These are phyloP conservation scores for Xylaria grammica DNA, from an alignment of 495 filamentous ascomycete species.

Conservation along the genomic window DNA sequence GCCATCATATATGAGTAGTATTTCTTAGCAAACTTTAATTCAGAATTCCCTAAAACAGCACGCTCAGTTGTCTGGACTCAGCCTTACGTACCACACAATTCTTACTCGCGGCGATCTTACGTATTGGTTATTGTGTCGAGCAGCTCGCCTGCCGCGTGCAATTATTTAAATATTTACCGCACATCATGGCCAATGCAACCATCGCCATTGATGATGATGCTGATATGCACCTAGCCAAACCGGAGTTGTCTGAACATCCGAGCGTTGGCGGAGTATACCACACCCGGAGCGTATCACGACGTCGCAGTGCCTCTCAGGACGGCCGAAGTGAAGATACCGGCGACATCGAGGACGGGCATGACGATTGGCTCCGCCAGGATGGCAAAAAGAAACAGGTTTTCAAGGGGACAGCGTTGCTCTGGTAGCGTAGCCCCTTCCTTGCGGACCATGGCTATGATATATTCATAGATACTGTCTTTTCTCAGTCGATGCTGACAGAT, in stretches of 20 bases:
- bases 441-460: not conserved
- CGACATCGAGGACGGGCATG: conserved; percentile 43
- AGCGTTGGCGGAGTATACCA: conserved; percentile 45
- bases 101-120: not conserved
- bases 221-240: conserved; percentile 23
- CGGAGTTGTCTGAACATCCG: conserved; percentile 16
- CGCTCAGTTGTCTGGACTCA: not conserved
- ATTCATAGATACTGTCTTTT: not conserved
- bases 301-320: conserved; percentile 34
- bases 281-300: conserved; percentile 41
- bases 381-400: conserved; percentile 51
- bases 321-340: conserved; percentile 29
- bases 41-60: not conserved
- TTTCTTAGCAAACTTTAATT: conserved; percentile 19
- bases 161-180: not conserved
- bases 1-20: conserved; percentile 3
- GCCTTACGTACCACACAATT: not conserved
- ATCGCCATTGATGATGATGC: conserved; percentile 35
- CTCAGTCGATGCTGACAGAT: conserved; percentile 19
- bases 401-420: conserved; percentile 48
- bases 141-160: not conserved
- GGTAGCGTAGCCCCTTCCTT: conserved; percentile 33
- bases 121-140: conserved; percentile 1
- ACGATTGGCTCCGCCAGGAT: conserved; percentile 43
- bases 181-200: conserved; percentile 19